These are phyloP conservation scores for Xylaria castorea DNA, from an alignment of 495 filamentous ascomycete species.

Conservation along the genomic window DNA sequence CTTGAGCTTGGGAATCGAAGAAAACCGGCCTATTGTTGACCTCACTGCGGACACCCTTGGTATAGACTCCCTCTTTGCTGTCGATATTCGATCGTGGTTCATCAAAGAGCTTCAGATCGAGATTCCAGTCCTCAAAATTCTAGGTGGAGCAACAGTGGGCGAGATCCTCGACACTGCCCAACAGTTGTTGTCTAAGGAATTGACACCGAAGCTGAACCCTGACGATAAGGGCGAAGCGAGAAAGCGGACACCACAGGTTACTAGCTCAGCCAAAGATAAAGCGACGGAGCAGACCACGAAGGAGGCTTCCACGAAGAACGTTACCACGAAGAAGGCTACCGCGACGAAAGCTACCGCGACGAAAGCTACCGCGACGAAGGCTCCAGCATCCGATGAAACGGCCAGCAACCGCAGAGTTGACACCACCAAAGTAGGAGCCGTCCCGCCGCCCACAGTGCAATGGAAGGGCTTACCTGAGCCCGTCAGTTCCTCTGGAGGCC, in stretches of 20 bases:
- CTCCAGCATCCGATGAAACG: background rate
- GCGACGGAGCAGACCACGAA: background rate
- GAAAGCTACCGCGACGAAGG: background rate
- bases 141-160: conserved; percentile 18
- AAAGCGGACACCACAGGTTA: background rate
- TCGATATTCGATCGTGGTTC: conserved; percentile 54
- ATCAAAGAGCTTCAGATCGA: conserved; percentile 46
- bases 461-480: background rate
- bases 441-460: background rate
- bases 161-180: conserved; percentile 7
- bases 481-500: background rate
- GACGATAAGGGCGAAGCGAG: conserved; percentile 1
- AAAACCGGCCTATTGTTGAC: background rate
- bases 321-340: background rate
- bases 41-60: conserved; percentile 2
- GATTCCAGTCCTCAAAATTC: conserved; percentile 46
- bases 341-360: background rate
- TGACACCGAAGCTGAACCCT: background rate
- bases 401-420: background rate
- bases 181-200: background rate
- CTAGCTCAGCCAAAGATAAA: background rate
- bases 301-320: background rate
- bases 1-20: background rate
- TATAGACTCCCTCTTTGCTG: conserved; percentile 43
- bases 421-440: background rate